Evolutionary conservation across 495 filamentous ascomycete species (phyloP), one percentile per base, ranked within the genome.

Genomic region (Penicillium cinerascens): DNA sequence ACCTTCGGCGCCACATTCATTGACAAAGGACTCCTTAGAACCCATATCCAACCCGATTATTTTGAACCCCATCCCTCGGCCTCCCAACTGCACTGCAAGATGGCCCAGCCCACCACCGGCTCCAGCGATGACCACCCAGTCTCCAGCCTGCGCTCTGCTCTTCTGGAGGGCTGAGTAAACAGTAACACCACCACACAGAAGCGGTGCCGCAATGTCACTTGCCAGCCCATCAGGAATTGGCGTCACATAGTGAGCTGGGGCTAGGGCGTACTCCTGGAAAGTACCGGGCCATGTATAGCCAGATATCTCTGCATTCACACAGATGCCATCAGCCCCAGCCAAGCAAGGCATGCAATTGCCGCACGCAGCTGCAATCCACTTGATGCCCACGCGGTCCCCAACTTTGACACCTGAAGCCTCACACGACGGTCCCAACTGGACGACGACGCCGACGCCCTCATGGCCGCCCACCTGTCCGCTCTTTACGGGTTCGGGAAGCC

Each of bases 21-120:
- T 42, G 7, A 48, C 44, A 9, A 54, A 47, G 2, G 16, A 13
- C 8, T 38, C 40, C n/a, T 54, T 49, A 0, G 20, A 25, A 10
- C 21, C 18, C 1, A 39, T 4, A 17, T 54, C 52, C 0, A 74
- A 43, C 1, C 65, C 72, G 27, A 75, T 65, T 4, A 70, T 61
- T 13, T 66, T 54, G 52, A 73, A 61, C 6, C 72, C 72, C 69
- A 75, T 74, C 3, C 66, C 71, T 25, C 52, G 40, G 42, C 43
- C 18, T 73, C 75, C 82, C 22, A 84, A 69, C 54, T 84, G 80
- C 15, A 71, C 64, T 5, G 74, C 78, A 18, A 82, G 47, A 64
- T 81, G 74, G 25, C 81, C 82, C 4, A 83, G 69, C 13, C 81
- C 81, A 26, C 80, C 81, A 25, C 82, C 81, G 6, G 51, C 51